Percentiles rank a stretch among this genome's conserved stretches.
Conservation (phyloP, 2,329 filamentous ascomycete species). For the Clarireedia paspali region DNA sequence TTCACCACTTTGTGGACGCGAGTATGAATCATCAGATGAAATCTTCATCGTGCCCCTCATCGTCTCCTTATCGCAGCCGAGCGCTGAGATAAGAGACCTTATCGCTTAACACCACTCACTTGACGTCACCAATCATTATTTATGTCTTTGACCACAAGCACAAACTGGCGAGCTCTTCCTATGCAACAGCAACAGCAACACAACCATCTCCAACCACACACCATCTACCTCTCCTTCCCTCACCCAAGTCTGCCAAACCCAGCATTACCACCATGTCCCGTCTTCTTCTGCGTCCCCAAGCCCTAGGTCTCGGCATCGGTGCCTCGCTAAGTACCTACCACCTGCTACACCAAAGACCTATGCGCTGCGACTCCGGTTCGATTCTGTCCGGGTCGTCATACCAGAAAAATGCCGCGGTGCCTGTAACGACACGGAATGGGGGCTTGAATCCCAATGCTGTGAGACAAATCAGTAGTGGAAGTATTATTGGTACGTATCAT, state of each 20-base stretch:
- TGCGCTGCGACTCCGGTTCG: conserved; percentile 26
- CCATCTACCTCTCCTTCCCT: background rate
- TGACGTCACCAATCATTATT: background rate
- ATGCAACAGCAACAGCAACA: too few relatives aligned
- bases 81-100: background rate
- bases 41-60: too few relatives aligned
- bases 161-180: too few relatives aligned
- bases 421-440: conserved; percentile 13
- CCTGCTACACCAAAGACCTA: conserved; percentile 22
- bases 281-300: conserved; percentile 26
- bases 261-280: conserved; percentile 21
- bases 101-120: background rate
- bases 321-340: conserved; percentile 29
- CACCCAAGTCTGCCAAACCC: background rate
- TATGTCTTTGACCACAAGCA: too few relatives aligned
- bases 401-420: conserved; percentile 25
- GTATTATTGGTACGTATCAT: conserved; percentile 24
- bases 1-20: too few relatives aligned
- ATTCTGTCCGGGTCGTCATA: conserved; percentile 15
- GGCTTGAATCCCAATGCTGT: conserved; percentile 23
- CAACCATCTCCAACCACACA: background rate
- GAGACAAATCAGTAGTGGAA: conserved; percentile 28
- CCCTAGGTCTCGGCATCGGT: conserved; percentile 30
- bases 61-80: too few relatives aligned
- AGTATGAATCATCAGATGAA: too few relatives aligned